Evolutionary conservation across 208 protist species (phyloP), one percentile per base, ranked within the genome.

Genomic region (Trypanosoma rangeli): DNA sequence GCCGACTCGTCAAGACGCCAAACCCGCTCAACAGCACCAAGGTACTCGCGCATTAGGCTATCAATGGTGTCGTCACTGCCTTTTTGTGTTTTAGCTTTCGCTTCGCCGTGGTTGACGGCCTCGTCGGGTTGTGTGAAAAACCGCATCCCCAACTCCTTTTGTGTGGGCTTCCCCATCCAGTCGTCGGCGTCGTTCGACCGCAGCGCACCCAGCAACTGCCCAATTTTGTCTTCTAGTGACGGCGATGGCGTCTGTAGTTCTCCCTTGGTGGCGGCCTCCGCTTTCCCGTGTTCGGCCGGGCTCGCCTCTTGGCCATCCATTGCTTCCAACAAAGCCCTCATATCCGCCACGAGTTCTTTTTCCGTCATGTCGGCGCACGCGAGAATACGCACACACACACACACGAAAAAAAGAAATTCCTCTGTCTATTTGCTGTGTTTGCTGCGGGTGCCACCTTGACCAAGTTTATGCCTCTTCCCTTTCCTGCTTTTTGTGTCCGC

Each of bases 151-250:
- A 75, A 46, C 35, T 75, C 63, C 0, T 35, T 28, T 49, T 75
- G 70, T 10, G 12, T 16, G 9, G 70, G 70, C 39, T 75, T 75
- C 37, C 70, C 63, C 22, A 62, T 53, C 70, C 70, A 75, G 12
- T 68, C 63, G 48, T 75, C 70, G 1, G 31, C 33, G 53, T 44
- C 55, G 37, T 75, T 75, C 15, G 54, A 49, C 39, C 33, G 50
- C 35, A 75, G 54, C 13, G 70, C 70, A 18, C 53, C 39, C 16
- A 75, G 24, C 29, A 75, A 37, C 50, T 75, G 39, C 18, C 31
- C 54, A 37, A 75, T 39, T 69, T 75, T 75, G 49, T 59, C 61
- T 42, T 75, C 70, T 26, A 75, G 54, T 18, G 62, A 75, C 22
- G 46, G 22, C 18, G 48, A n/a, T 18, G 26, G 13, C 28, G 26